Evolutionary conservation across 495 filamentous ascomycete species (phyloP).

Genomic region (Tuber calosporum): DNA sequence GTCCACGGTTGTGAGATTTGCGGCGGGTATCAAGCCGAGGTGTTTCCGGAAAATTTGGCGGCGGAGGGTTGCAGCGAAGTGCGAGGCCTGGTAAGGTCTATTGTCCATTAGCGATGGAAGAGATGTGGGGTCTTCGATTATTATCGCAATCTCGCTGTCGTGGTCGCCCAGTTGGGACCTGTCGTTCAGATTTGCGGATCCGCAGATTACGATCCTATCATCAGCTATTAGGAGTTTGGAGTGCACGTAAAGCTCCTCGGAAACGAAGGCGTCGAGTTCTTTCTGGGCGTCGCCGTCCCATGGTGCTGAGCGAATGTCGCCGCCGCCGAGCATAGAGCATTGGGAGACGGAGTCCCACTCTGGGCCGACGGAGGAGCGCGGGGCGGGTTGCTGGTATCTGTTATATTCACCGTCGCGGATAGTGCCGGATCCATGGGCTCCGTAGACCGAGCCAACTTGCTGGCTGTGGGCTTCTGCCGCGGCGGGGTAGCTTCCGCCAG

Average conservation of each 20-base stretch:
- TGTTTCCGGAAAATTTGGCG: conserved; percentile 86
- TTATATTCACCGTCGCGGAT: conserved; percentile 43
- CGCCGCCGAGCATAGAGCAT: conserved; percentile 78
- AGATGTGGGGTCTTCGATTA: conserved; percentile 68
- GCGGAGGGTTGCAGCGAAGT: conserved; percentile 77
- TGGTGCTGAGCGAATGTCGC: conserved; percentile 66
- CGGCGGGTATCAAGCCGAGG: conserved; percentile 70
- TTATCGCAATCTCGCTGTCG: conserved; percentile 72
- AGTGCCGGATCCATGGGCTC: conserved; percentile 11
- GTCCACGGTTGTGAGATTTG: conserved; percentile 57
- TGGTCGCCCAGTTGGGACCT: conserved; percentile 78
- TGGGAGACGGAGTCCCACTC: conserved; percentile 70
- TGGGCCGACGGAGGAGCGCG: conserved; percentile 42
- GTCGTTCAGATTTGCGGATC: conserved; percentile 91
- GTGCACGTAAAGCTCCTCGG: conserved; percentile 90
- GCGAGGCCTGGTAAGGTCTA: conserved; percentile 58
- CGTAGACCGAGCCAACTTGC: conserved; percentile 33
- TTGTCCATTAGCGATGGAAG: conserved; percentile 67
- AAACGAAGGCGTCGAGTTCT: conserved; percentile 84
- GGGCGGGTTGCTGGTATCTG: conserved; percentile 62
- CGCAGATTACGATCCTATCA: conserved; percentile 79
- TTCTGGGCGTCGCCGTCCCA: conserved; percentile 67
- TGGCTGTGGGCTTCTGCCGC: conserved; percentile 34
- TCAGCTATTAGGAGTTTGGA: conserved; percentile 91
- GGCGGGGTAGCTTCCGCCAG: conserved; percentile 66